Conservation (phyloP, 805 yeast species). For the Candida patagonica region DNA sequence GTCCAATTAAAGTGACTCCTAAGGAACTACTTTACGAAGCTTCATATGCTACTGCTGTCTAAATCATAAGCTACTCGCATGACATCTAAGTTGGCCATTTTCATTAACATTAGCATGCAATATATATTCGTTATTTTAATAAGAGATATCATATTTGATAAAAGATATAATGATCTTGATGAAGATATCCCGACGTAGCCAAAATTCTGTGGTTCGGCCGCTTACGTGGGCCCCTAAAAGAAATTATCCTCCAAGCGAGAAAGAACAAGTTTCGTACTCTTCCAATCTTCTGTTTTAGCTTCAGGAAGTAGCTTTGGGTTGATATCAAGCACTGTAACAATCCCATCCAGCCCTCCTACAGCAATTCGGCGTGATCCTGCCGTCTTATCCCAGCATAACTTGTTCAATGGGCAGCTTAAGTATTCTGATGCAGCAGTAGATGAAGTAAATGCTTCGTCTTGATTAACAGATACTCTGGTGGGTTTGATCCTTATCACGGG, state of each 20-base stretch:
- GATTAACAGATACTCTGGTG: not conserved
- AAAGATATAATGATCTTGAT: not conserved
- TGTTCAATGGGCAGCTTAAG: constrained; percentile 21
- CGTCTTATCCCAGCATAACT: constrained; percentile 24
- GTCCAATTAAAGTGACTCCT: constrained; percentile 44
- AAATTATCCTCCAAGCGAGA: constrained; percentile 4
- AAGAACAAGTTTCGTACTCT: constrained; percentile 6
- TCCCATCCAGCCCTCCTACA: constrained; percentile 28
- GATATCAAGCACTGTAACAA: constrained; percentile 24
- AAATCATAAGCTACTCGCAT: too few relatives aligned
- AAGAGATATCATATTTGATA: too few relatives aligned
- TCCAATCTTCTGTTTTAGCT: constrained; percentile 12
- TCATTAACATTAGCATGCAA: too few relatives aligned
- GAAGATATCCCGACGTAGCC: not conserved
- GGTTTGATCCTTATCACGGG: constrained; percentile 21
- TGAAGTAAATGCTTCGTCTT: not conserved
- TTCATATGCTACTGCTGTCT: too few relatives aligned
- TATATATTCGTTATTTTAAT: not conserved
- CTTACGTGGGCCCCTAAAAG: too few relatives aligned
- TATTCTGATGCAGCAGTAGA: not conserved
- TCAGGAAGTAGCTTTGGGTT: constrained; percentile 5
- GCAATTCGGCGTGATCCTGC: constrained; percentile 20
- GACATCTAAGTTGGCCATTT: too few relatives aligned
- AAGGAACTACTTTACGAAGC: too few relatives aligned
- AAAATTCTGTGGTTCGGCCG: too few relatives aligned